These are phyloP conservation scores for Hyphopichia buzzinii DNA, from an alignment of 1,139 yeast species.

Conservation along the genomic window DNA sequence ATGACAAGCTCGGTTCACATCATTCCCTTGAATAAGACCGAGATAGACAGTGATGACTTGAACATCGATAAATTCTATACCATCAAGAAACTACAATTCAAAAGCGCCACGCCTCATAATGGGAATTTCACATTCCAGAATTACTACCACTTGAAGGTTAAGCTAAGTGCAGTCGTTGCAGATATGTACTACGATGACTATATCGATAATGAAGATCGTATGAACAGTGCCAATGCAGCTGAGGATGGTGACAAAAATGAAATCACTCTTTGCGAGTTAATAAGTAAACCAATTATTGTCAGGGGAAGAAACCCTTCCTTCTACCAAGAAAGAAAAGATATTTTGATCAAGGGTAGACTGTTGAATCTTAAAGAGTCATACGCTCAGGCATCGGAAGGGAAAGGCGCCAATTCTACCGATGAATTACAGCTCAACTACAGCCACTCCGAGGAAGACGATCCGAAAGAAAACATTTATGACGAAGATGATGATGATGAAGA, in stretches of 20 bases:
- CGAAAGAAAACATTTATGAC: constrained; percentile 5
- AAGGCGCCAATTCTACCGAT: neutral
- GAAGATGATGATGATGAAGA: constrained; percentile 6
- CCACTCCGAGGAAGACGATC: constrained; percentile 4
- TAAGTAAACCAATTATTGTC: constrained; percentile 56
- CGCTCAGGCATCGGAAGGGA: constrained; percentile 9
- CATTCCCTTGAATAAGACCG: constrained; percentile 8
- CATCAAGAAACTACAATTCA: constrained; percentile 51
- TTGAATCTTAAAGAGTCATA: constrained; percentile 21
- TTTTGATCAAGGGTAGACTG: constrained; percentile 34
- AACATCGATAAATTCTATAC: constrained; percentile 33
- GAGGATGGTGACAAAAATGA: constrained; percentile 30
- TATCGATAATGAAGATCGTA: constrained; percentile 28
- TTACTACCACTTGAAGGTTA: constrained; percentile 50
- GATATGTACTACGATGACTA: constrained; percentile 43
- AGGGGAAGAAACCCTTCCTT: constrained; percentile 68
- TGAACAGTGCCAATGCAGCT: constrained; percentile 6
- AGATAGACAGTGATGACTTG: constrained; percentile 17
- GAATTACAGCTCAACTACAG: constrained; percentile 1
- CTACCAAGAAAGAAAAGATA: constrained; percentile 55
- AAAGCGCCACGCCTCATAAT: constrained; percentile 64
- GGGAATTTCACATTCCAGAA: constrained; percentile 58
- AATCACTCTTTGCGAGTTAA: constrained; percentile 30
- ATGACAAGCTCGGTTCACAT: constrained; percentile 6
- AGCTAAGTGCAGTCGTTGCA: constrained; percentile 46